These are phyloP conservation scores for Dothiorella sarmentorum DNA, from an alignment of 2,329 filamentous ascomycete genomes.

Conservation along the genomic window DNA sequence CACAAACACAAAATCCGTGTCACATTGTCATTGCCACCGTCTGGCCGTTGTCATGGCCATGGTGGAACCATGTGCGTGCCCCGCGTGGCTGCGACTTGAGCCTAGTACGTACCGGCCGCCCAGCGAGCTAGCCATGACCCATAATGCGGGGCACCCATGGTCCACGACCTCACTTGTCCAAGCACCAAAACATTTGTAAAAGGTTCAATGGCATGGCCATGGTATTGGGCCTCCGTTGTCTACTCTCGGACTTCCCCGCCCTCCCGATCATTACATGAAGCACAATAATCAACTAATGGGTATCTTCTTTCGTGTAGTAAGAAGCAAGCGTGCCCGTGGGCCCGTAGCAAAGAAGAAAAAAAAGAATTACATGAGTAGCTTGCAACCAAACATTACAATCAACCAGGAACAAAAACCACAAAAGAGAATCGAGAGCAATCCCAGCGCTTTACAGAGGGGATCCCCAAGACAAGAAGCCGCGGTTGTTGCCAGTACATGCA, in stretches of 20 bases:
- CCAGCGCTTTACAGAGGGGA: slow-evolving; percentile 11
- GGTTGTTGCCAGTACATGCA: slow-evolving; percentile 14
- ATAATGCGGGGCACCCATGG: slow-evolving; percentile 9
- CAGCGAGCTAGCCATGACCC: not conserved
- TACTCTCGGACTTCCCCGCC: slow-evolving; percentile 4
- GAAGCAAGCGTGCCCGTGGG: slow-evolving; percentile 1
- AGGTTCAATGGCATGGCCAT: not conserved
- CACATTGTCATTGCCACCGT: not conserved
- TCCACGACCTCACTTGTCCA: not conserved
- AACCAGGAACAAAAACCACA: slow-evolving; percentile 1
- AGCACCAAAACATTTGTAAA: slow-evolving; percentile 11
- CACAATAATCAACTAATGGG: not conserved
- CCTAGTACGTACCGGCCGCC: not conserved
- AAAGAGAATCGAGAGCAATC: slow-evolving; percentile 13
- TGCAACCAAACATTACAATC: slow-evolving; percentile 10
- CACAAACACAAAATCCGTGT: not conserved
- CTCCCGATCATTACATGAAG: slow-evolving; percentile 12
- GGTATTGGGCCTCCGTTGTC: not conserved
- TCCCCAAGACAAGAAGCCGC: slow-evolving; percentile 6
- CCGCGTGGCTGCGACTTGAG: not conserved
- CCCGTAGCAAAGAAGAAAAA: not conserved
- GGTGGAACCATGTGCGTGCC: not conserved
- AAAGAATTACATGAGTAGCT: slow-evolving; percentile 1
- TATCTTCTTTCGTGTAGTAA: slow-evolving; percentile 16
- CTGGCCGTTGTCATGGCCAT: not conserved